Percentiles rank a stretch among this genome's conserved stretches.
phyloP scores from a whole-genome alignment of 306 rosid genomes.

The Pyrus communis region DNA sequence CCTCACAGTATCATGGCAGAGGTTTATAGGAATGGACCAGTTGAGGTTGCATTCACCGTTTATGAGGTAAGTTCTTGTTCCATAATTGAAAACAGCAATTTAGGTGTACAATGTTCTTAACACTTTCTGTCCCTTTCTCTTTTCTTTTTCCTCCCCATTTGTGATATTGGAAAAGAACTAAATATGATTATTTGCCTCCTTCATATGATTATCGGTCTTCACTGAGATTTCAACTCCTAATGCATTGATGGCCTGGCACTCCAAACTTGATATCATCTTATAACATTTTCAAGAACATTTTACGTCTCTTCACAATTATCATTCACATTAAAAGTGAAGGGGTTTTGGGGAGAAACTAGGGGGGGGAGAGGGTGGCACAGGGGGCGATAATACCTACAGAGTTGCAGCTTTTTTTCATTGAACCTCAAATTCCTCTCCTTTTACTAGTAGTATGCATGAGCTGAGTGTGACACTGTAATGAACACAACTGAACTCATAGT shows the following conservation, averaged over 20 bases:
- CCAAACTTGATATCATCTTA: background rate
- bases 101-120: background rate
- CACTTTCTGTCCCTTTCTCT: background rate
- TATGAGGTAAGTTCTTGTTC: slow-evolving; percentile 59
- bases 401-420: background rate
- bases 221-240: background rate
- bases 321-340: background rate
- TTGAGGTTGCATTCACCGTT: slow-evolving; percentile 83
- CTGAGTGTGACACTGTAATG: background rate
- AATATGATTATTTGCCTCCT: background rate
- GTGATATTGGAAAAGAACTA: background rate
- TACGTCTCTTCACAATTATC: background rate
- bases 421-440: background rate
- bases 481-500: background rate
- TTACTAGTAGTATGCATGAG: background rate
- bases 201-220: background rate
- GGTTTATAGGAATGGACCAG: slow-evolving; percentile 85
- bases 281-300: background rate
- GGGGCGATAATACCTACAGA: background rate
- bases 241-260: background rate
- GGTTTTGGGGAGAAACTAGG: background rate
- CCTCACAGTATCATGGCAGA: slow-evolving; percentile 83
- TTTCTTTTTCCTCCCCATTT: background rate
- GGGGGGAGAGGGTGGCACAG: background rate
- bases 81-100: background rate